Evolutionary conservation across 495 filamentous ascomycete genomes (phyloP).

Genomic region (Podospora pseudoanserina): DNA sequence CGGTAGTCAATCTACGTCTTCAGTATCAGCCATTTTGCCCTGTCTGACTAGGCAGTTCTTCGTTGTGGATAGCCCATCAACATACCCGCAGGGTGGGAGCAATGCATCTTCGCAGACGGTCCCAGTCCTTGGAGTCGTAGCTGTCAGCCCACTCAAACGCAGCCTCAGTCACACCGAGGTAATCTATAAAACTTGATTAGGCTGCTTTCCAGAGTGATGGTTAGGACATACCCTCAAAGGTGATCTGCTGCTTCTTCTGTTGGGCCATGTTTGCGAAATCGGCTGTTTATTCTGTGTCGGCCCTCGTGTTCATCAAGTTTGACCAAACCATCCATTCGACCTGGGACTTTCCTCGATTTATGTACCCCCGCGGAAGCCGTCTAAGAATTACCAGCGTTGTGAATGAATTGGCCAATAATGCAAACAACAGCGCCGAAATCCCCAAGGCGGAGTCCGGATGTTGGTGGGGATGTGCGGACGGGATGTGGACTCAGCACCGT

Average conservation of each 20-base stretch:
- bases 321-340: neutral
- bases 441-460: conserved; percentile 23
- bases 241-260: conserved; percentile 28
- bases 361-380: conserved; percentile 4
- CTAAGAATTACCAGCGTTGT: neutral
- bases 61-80: conserved; percentile 8
- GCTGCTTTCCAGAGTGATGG: neutral
- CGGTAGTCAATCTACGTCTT: conserved; percentile 62
- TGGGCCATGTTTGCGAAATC: conserved; percentile 21
- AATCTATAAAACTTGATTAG: conserved; percentile 34
- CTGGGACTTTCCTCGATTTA: neutral
- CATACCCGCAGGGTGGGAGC: conserved; percentile 62
- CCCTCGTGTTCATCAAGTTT: neutral
- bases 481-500: conserved; percentile 2
- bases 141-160: conserved; percentile 77
- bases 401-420: conserved; percentile 9
- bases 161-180: conserved; percentile 50
- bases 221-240: conserved; percentile 31
- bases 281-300: neutral
- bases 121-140: conserved; percentile 82
- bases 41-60: neutral
- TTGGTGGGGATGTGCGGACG: conserved; percentile 34
- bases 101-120: conserved; percentile 64
- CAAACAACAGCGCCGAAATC: neutral
- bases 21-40: neutral